A percentile compares a stretch with the other conserved stretches of the same genome.
Evolutionary conservation across 1,284 basidiomycete species (phyloP).

Genomic region (Marasmius tenuissimus): DNA sequence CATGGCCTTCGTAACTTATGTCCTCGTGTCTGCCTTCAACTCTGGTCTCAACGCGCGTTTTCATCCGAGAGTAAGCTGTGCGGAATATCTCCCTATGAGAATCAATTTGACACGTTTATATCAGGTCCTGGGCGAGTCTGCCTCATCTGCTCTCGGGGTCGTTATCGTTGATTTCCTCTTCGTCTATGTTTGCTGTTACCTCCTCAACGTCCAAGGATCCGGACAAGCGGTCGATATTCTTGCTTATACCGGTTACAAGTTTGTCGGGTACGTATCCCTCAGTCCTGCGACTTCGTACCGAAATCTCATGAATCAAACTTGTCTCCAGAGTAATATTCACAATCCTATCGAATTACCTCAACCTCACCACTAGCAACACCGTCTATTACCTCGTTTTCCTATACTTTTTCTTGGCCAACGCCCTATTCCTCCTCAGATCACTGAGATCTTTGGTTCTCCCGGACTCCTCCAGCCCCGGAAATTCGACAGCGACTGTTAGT

Average conservation of each 20-base stretch:
- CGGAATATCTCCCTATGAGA: background rate
- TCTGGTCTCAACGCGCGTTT: slow-evolving; percentile 85
- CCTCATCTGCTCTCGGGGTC: slow-evolving; percentile 81
- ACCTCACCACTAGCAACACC: slow-evolving; percentile 48
- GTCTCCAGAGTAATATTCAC: slow-evolving; percentile 67
- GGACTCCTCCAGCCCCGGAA: slow-evolving; percentile 4
- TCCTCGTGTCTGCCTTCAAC: slow-evolving; percentile 84
- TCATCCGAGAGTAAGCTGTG: slow-evolving; percentile 70
- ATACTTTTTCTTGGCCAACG: slow-evolving; percentile 87
- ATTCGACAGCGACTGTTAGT: slow-evolving; percentile 31
- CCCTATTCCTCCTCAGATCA: slow-evolving; percentile 73
- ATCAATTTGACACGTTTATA: background rate
- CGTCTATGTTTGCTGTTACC: slow-evolving; percentile 89
- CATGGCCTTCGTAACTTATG: slow-evolving; percentile 97
- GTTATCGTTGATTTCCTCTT: slow-evolving; percentile 85
- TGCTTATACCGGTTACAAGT: slow-evolving; percentile 96
- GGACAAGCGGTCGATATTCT: slow-evolving; percentile 72
- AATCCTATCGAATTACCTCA: slow-evolving; percentile 61
- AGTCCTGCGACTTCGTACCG: background rate
- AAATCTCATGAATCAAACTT: background rate
- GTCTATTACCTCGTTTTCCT: slow-evolving; percentile 75
- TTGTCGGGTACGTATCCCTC: slow-evolving; percentile 73
- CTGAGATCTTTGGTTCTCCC: slow-evolving; percentile 14
- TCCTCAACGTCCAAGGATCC: slow-evolving; percentile 81
- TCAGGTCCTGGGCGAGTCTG: slow-evolving; percentile 84